Evolutionary conservation across 208 protist species (phyloP).

Genomic region (Wallacemonas rigidus): DNA sequence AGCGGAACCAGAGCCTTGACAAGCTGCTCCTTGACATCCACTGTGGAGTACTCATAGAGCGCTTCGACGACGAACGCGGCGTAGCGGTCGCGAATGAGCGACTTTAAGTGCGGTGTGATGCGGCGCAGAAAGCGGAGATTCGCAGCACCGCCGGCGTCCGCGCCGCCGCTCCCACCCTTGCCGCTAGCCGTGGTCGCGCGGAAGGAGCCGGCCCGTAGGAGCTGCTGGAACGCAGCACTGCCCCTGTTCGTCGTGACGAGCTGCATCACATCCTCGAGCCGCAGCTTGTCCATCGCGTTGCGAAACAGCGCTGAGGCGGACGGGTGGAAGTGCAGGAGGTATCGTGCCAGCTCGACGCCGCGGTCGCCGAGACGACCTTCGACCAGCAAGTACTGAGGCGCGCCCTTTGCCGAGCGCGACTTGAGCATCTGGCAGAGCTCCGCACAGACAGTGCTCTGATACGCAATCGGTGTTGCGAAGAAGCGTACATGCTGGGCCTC

Average conservation of each 20-base stretch:
- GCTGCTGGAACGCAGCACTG: conserved; percentile 83
- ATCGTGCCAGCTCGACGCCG: conserved; percentile 70
- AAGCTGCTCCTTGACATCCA: conserved; percentile 80
- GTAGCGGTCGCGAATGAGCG: conserved; percentile 60
- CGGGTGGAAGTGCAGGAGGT: conserved; percentile 71
- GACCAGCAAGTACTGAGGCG: conserved; percentile 70
- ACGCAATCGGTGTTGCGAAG: conserved; percentile 46
- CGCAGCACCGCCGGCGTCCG: conserved; percentile 18
- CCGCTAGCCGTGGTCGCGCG: background rate
- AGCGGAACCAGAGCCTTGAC: conserved; percentile 72
- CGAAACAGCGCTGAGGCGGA: conserved; percentile 55
- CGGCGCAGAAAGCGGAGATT: conserved; percentile 62
- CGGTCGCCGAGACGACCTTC: conserved; percentile 51
- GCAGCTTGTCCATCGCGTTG: conserved; percentile 73
- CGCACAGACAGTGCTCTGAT: conserved; percentile 54
- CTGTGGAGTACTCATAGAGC: conserved; percentile 65
- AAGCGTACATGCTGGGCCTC: conserved; percentile 52
- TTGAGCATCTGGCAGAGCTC: conserved; percentile 43
- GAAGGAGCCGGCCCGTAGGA: conserved; percentile 44
- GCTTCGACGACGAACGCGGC: conserved; percentile 76
- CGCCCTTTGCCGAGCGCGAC: conserved; percentile 42
- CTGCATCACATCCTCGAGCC: conserved; percentile 54
- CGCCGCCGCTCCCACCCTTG: background rate
- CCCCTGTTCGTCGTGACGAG: conserved; percentile 53
- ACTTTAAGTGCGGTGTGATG: conserved; percentile 42